Conservation (phyloP, 2,329 filamentous ascomycete genomes). For the Annulohypoxylon truncatum region DNA sequence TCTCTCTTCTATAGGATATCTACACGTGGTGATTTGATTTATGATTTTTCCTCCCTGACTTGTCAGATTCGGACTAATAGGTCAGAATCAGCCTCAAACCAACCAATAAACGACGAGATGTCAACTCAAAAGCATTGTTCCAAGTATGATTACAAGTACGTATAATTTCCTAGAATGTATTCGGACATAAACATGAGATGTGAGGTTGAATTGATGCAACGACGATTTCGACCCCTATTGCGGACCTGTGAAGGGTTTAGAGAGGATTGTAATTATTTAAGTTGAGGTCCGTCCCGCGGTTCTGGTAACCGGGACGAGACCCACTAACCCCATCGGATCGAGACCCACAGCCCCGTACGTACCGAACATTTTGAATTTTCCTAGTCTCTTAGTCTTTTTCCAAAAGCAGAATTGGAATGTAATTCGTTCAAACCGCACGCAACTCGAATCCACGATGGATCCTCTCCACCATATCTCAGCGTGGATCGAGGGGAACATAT, state of each 20-base stretch:
- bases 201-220: slow-evolving; percentile 1
- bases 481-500: not conserved
- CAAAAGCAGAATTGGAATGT: not conserved
- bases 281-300: slow-evolving; percentile 20
- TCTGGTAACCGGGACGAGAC: slow-evolving; percentile 22
- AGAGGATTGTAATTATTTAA: slow-evolving; percentile 1
- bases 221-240: not conserved
- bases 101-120: not conserved
- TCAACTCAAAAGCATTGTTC: not conserved
- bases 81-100: not conserved
- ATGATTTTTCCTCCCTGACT: not conserved
- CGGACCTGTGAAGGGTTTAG: slow-evolving; percentile 1
- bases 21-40: not conserved
- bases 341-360: slow-evolving; percentile 10
- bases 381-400: not conserved
- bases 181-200: not conserved
- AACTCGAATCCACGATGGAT: not conserved
- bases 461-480: slow-evolving; percentile 5
- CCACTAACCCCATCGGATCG: not conserved
- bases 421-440: slow-evolving; percentile 1
- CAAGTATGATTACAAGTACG: not conserved
- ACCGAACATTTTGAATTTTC: slow-evolving; percentile 1
- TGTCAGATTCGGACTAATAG: not conserved
- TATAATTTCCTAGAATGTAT: not conserved
- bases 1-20: not conserved